A percentile compares a stretch with the other conserved stretches of the same genome.
phyloP scores from a whole-genome alignment of 805 yeast species.

The Maudiozyma serrabonitensis region DNA sequence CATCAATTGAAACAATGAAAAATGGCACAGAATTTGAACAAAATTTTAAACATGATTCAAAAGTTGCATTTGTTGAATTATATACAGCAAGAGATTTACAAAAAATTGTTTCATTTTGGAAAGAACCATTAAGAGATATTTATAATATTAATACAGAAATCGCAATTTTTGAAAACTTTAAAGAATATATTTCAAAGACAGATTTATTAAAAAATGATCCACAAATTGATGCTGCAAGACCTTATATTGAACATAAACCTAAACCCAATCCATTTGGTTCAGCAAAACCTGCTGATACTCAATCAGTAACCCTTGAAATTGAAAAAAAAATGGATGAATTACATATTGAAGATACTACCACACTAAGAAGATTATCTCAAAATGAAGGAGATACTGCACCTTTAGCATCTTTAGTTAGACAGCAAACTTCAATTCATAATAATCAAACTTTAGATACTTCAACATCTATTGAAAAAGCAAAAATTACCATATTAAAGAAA shows the following conservation, averaged over 20 bases:
- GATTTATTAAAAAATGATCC: constrained; percentile 18
- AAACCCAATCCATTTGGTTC: constrained; percentile 69
- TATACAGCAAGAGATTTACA: constrained; percentile 33
- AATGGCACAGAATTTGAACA: constrained; percentile 43
- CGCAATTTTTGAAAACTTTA: constrained; percentile 34
- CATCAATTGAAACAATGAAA: constrained; percentile 54
- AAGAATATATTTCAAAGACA: constrained; percentile 25
- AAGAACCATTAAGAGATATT: constrained; percentile 29
- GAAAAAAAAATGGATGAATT: constrained; percentile 39
- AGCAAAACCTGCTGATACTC: constrained; percentile 78
- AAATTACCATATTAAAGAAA: constrained; percentile 15
- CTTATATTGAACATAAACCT: constrained; percentile 22
- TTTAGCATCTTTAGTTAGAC: background rate
- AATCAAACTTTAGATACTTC: background rate
- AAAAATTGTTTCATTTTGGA: constrained; percentile 26
- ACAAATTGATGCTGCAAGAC: constrained; percentile 18
- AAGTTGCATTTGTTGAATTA: constrained; percentile 37
- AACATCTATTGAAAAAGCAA: constrained; percentile 5
- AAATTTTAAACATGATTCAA: constrained; percentile 46
- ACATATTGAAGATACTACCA: constrained; percentile 38
- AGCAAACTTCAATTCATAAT: background rate
- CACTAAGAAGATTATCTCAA: constrained; percentile 19
- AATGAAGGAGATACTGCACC: constrained; percentile 1
- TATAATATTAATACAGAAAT: constrained; percentile 27
- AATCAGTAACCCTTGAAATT: constrained; percentile 52